Base-by-base conservation (phyloP, 768 basidiomycete species). In the Gymnopilus junonius region DNA sequence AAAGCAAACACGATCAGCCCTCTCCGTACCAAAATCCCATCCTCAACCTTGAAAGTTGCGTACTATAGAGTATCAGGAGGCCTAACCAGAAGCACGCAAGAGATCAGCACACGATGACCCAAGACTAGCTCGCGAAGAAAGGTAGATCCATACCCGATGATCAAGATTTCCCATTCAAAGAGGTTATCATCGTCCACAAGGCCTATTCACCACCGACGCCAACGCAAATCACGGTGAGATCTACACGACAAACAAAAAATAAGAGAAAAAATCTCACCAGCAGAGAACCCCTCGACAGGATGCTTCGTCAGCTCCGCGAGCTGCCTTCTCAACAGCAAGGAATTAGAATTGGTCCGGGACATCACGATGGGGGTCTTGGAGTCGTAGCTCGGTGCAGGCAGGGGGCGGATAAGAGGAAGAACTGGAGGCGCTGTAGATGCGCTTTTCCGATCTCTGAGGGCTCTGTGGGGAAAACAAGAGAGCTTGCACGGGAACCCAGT, bases 241-340 rank as follows among this genome's bases (percentile, higher is more conserved):
- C 72, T 70, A 65, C 14, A 4, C 15, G 27, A 27, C 29, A n/a
- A n/a, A n/a, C n/a, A n/a, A n/a, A n/a, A n/a, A 43, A 67, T 63
- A 61, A 66, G 55, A 67, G 65, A 69, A 55, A 42, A 40, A 23
- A 7, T 70, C 80, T 69, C 71, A 92, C 93, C 93, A 79, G 96
- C 97, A 34, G 94, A 96, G 81, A 99, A 99, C 7, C 97, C 97
- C 72, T 97, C 93, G 4, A 98, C 94, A 2, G 97, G 97, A 53
- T 82, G 87, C 78, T 98, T 98, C 32, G 90, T 93, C 65, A 99
- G 87, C 72, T 97, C 97, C 11, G 80, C 74, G 35, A 94, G 84
- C 76, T 94, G 92, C 34, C 93, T 84, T 40, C 91, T 86, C 21
- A 94, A 87, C 39, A 94, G 84, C 15, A 94, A 83, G 21, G 82